These are phyloP conservation scores for Blepharisma undulans DNA, from an alignment of 169 alveolate species.

Conservation along the genomic window DNA sequence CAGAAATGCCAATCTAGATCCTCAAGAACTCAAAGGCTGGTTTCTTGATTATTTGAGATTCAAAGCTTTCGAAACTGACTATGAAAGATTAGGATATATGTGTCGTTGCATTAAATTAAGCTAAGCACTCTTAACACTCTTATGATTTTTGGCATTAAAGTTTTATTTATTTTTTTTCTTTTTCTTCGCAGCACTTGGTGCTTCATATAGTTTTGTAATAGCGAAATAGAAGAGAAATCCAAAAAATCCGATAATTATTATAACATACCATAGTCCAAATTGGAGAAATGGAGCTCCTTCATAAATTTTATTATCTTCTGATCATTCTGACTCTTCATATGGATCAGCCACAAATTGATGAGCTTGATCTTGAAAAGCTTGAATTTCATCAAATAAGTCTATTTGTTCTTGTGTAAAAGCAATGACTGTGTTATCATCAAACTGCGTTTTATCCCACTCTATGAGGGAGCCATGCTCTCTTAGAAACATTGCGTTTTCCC, in stretches of 20 bases:
- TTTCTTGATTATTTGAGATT: not conserved
- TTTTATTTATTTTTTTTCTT: not conserved
- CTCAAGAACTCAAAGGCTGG: slow-evolving; percentile 5
- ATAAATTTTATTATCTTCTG: not conserved
- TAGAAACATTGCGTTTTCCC: not conserved
- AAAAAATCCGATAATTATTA: not conserved
- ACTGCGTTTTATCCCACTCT: not conserved
- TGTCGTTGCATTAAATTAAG: slow-evolving; percentile 21
- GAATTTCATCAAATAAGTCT: not conserved
- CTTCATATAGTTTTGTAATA: not conserved
- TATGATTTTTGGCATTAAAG: too few species aligned
- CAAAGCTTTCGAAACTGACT: not conserved
- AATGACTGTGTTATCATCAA: not conserved
- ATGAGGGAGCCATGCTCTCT: not conserved
- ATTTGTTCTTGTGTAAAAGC: not conserved
- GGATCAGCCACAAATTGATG: not conserved
- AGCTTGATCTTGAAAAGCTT: not conserved
- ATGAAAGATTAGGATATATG: slow-evolving; percentile 15
- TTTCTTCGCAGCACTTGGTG: not conserved
- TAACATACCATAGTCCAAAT: not conserved
- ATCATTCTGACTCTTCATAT: not conserved
- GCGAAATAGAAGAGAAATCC: not conserved
- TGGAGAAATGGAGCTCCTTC: not conserved
- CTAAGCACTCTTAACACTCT: not conserved
- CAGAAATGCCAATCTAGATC: not conserved